Evolutionary conservation across 2,329 filamentous ascomycete species (phyloP), one percentile per base, ranked within the genome.

Genomic region (Drechslera avenae): DNA sequence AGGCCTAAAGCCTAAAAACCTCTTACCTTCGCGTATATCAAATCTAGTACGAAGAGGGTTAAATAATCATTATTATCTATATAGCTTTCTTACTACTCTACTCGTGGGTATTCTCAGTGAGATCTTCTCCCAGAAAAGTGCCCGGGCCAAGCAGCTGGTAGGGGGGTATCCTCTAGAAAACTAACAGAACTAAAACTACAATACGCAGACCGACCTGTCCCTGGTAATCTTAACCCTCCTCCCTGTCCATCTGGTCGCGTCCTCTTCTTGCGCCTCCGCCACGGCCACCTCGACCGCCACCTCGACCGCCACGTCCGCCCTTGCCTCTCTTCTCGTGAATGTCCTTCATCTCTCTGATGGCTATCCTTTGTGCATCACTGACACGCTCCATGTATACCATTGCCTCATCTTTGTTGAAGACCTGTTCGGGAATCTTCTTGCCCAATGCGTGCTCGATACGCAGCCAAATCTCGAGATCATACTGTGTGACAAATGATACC

Each of bases 381-480:
- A 96, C 89, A 2, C 90, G 81, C 47, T 84, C 79, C 60, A 86
- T 86, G 73, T 96, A 87, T 0, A 92, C 81, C 84, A 95, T 89
- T 0, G 92, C 90, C 69, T 96, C 90, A 14, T 94, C 90, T 76
- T 91, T 90, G 39, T 86, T 83, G 0, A 84, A 80, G 6, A 83
- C 77, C 64, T 89, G 89, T 68, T 89, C 86, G 0, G 80, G 73
- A 47, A 95, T 78, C 75, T 92, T 86, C 76, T 88, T 89, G 10
- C 89, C 89, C 10, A 97, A 77, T 0, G 91, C 90, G 5, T 85
- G 84, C 73, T 97, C 92, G 42, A 96, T 96, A 16, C 91, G 80
- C 65, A 87, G 76, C 75, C 85, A 95, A 30, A 94, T 82, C 71
- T 92, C 89, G 1, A 92, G 77, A 65, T 96, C 91, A 62, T 95